Evolutionary conservation across 148 eudicot genomes (phyloP), one percentile per base, ranked within the genome.

Genomic region (Vaccinium macrocarpon): DNA sequence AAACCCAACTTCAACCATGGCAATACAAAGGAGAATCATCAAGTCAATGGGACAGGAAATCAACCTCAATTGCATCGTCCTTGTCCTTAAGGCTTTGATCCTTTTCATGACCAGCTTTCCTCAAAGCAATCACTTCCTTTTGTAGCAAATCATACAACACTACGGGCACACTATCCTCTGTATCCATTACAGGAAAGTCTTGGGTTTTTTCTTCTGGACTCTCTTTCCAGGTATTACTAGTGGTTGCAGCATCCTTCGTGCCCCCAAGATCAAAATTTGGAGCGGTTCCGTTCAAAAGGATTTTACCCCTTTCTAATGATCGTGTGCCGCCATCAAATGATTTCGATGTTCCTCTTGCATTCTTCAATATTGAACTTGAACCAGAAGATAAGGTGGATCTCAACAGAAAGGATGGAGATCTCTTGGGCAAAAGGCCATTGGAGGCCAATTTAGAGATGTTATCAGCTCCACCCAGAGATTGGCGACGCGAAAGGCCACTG

Each of bases 81-180:
- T 96, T 96, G 90, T 96, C 99, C 90, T 96, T 96, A 75, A 96
- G 95, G 88, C 99, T 93, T 86, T 93, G 98, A 89, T 96, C 99
- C 84, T 96, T 96, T 86, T 96, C 99, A 86, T 93, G 88, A 66
- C 95, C 89, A 88, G 99, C 91, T 90, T 91, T 96, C 88, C 99
- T 93, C 88, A 96, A 89, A 82, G 92, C 85, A 89, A 96, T 66
- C 70, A 96, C 98, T 91, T 96, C 99, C 86, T 95, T 96, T 77
- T 96, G 99, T 68, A 96, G 90, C 88, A 96, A 88, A 91, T 96
- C 99, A 90, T 96, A 90, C 79, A 96, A 83, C 77, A 93, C 76
- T 71, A 91, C 96, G 2, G 99, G 95, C 76, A 96, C 98, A 79
- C 88, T 91, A 85, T 95, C 99, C 86, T 93, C 98, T 71, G 88